phyloP scores from a whole-genome alignment of 495 filamentous ascomycete genomes.

The Penicillium chermesinum region DNA sequence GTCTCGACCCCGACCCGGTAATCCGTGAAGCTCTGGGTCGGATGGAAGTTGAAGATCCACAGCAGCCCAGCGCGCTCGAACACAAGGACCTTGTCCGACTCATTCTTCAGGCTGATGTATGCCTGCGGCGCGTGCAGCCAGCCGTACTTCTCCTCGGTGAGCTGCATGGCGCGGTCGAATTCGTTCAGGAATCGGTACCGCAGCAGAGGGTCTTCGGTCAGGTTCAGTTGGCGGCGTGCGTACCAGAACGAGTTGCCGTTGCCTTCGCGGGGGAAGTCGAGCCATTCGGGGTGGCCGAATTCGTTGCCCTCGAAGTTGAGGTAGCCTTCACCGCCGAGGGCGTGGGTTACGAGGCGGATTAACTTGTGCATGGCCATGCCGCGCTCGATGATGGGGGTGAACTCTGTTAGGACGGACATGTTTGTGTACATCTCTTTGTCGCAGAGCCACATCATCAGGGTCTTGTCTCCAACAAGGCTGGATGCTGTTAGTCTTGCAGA shows the following conservation, averaged over 20 bases:
- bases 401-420: constrained; percentile 80
- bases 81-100: constrained; percentile 88
- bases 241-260: constrained; percentile 98
- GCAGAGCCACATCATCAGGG: constrained; percentile 95
- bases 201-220: constrained; percentile 78
- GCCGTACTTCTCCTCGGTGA: constrained; percentile 78
- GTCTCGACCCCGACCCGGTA: constrained; percentile 86
- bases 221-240: constrained; percentile 89
- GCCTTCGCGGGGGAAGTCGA: constrained; percentile 92
- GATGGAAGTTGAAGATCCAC: constrained; percentile 96
- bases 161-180: constrained; percentile 90
- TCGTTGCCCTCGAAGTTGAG: constrained; percentile 99
- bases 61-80: constrained; percentile 89
- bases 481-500: constrained; percentile 23
- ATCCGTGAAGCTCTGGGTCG: constrained; percentile 80
- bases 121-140: constrained; percentile 88
- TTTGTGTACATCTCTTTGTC: constrained; percentile 96
- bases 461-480: constrained; percentile 94
- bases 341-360: constrained; percentile 91
- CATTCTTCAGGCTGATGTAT: constrained; percentile 89
- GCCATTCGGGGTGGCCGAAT: constrained; percentile 98
- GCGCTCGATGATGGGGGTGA: constrained; percentile 86
- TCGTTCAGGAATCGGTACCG: constrained; percentile 91
- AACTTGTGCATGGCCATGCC: constrained; percentile 94
- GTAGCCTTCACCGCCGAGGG: constrained; percentile 92